phyloP scores from a whole-genome alignment of 768 basidiomycete species.

The Mycena haematopus region DNA sequence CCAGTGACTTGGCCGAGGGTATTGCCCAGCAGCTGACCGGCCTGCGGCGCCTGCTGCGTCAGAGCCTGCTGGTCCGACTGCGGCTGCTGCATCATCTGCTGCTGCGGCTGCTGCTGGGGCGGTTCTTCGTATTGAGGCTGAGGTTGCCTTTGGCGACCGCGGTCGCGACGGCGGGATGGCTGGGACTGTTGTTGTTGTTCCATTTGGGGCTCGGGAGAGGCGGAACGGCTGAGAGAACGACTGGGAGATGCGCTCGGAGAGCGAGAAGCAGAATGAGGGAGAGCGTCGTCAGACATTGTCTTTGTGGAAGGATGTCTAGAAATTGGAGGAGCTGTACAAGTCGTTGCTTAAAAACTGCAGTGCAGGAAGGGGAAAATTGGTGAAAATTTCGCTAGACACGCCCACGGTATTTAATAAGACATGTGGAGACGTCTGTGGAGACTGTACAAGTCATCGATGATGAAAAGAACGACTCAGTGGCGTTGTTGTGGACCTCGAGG shows the following conservation, averaged over 20 bases:
- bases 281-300: constrained; percentile 9
- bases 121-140: constrained; percentile 4
- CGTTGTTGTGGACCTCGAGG: no score
- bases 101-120: constrained; percentile 7
- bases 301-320: not conserved
- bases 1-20: constrained; percentile 11
- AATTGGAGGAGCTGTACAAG: not conserved
- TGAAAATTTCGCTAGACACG: not conserved
- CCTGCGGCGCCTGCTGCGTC: constrained; percentile 15
- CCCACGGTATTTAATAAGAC: constrained; percentile 1
- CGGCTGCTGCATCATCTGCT: not conserved
- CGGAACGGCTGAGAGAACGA: constrained; percentile 1
- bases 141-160: not conserved
- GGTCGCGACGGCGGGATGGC: constrained; percentile 11
- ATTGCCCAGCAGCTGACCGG: not conserved
- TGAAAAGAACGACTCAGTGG: no score
- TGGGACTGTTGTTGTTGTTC: constrained; percentile 5
- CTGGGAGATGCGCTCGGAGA: constrained; percentile 1
- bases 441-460: not conserved
- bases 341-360: not conserved
- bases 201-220: constrained; percentile 21
- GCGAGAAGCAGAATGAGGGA: not conserved
- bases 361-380: not conserved
- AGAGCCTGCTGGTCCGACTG: constrained; percentile 2
- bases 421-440: not conserved